These are phyloP conservation scores for Baorangia bicolor DNA, from an alignment of 768 basidiomycete species.

Conservation along the genomic window DNA sequence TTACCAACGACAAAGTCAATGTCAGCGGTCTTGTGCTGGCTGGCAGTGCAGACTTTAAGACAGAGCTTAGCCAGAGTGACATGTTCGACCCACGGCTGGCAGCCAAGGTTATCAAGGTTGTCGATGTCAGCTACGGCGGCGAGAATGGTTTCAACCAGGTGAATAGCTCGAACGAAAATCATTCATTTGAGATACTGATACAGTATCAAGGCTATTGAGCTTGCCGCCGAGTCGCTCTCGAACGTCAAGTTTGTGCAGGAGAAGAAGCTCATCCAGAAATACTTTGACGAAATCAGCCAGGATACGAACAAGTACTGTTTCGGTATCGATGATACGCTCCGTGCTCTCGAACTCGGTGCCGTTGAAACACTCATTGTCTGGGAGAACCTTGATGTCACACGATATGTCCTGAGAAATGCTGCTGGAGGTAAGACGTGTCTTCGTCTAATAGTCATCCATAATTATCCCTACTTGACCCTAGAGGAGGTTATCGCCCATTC, in stretches of 20 bases:
- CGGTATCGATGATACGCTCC: constrained; percentile 95
- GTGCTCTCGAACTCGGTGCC: constrained; percentile 93
- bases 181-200: background rate
- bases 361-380: constrained; percentile 98
- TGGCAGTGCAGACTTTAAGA: constrained; percentile 98
- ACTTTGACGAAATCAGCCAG: constrained; percentile 99
- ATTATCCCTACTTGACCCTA: constrained; percentile 26
- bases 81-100: constrained; percentile 89
- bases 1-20: constrained; percentile 97
- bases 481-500: constrained; percentile 83
- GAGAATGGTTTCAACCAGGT: constrained; percentile 99
- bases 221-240: constrained; percentile 91
- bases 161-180: constrained; percentile 4
- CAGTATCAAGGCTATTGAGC: constrained; percentile 79
- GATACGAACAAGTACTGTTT: constrained; percentile 97
- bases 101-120: constrained; percentile 95
- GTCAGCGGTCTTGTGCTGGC: constrained; percentile 94
- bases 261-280: constrained; percentile 95
- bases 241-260: constrained; percentile 99
- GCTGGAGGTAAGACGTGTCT: constrained; percentile 63
- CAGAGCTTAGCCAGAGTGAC: constrained; percentile 92
- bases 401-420: constrained; percentile 87
- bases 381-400: constrained; percentile 93
- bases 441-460: background rate
- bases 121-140: constrained; percentile 97